Evolutionary conservation across 2,329 filamentous ascomycete species (phyloP), one percentile per base, ranked within the genome.

Genomic region (Aspergillus sp.): DNA sequence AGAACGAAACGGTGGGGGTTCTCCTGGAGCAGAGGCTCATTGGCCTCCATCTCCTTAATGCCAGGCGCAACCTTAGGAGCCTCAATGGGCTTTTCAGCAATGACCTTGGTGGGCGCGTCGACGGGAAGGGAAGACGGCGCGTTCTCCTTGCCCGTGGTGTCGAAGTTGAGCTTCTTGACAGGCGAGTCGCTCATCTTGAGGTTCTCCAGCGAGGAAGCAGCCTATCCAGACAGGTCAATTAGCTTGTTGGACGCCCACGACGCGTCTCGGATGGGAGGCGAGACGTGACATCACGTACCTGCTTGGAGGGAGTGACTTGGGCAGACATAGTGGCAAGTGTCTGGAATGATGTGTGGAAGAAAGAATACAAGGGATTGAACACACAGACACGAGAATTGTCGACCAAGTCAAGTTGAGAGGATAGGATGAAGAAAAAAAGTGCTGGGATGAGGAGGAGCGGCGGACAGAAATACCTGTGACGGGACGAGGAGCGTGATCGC

Each of bases 1-100:
- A 99, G 83, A 54, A 99, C 94, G 69, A 99, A 99, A 66, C 94
- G 89, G 64, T 95, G 85, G 57, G 91, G 88, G 78, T 99, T 99
- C 78, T 97, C 94, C 72, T 91, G 88, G 6, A 99, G 85, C 48
- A 99, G 81, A 52, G 94, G 94, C 82, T 99, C 94, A 52, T 91
- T 83, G 52, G 82, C 82, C 75, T 96, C 90, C 47, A 88, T 81
- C 24, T 82, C 63, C 76, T 87, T 87, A 70, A 85, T 79, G 19
- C 75, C 75, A 38, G 81, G 62, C 47, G 79, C 78, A 51, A 73
- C 70, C 57, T 70, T 70, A 40, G 77, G 70, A 16, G 57, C 56
- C 17, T 72, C 53, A 61, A 77, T 40, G 40, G 67, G 57, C 64
- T 79, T 61, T 74, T 80, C 60, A 67, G 56, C 75, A 45, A 75